Conservation (phyloP, 495 filamentous ascomycete genomes). For the Neurospora tetrasperma region DNA sequence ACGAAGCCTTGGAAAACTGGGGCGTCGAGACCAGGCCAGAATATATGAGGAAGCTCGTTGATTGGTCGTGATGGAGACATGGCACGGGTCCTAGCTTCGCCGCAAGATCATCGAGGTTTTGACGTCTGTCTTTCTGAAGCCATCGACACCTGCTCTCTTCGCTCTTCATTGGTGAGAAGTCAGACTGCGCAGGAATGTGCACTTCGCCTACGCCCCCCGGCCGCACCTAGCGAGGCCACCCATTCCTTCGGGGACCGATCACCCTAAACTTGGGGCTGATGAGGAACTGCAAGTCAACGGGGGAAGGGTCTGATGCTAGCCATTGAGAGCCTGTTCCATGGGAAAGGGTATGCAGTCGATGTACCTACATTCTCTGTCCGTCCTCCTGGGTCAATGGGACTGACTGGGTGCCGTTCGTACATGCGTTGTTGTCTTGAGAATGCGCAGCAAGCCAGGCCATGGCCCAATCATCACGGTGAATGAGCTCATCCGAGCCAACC, state of each 20-base stretch:
- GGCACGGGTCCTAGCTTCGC: neutral
- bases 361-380: neutral
- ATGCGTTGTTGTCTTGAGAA: neutral
- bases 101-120: neutral
- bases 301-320: neutral
- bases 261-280: slow-evolving; percentile 15
- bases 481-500: neutral
- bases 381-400: neutral
- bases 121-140: neutral
- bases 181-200: neutral
- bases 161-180: neutral
- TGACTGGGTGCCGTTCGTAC: neutral
- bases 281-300: slow-evolving; percentile 4
- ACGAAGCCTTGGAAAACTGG: neutral
- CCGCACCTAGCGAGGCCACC: neutral
- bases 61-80: neutral
- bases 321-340: slow-evolving; percentile 7
- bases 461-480: neutral
- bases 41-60: neutral
- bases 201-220: neutral
- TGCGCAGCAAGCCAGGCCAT: neutral
- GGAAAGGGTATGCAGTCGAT: neutral
- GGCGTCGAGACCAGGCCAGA: neutral
- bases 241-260: neutral
- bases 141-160: neutral